Conservation (phyloP, 352 stramenopile species). For the Pythium phragmitis region DNA sequence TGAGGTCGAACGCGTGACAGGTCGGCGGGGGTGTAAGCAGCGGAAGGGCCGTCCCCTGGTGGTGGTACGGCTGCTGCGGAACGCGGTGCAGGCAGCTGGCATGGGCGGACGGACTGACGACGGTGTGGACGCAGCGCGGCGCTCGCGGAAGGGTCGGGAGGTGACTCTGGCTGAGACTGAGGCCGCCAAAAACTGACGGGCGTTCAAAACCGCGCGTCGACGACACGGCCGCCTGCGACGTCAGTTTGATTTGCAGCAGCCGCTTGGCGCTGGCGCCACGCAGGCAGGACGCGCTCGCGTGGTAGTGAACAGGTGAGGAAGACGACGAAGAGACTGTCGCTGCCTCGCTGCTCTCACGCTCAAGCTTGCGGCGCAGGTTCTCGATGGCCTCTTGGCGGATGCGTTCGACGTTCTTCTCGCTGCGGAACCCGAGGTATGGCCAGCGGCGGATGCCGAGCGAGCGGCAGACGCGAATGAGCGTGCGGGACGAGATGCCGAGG, state of each 20-base stretch:
- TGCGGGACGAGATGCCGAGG: conserved; percentile 74
- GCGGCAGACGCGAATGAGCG: conserved; percentile 73
- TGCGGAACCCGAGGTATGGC: conserved; percentile 79
- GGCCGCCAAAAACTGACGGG: conserved; percentile 1
- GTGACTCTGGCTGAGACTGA: too few species aligned
- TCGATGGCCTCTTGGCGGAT: conserved; percentile 77
- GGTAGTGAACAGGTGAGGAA: neutral
- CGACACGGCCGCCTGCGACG: conserved; percentile 11
- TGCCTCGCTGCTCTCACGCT: conserved; percentile 39
- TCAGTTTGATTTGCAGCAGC: conserved; percentile 62
- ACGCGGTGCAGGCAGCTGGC: neutral
- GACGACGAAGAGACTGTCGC: neutral
- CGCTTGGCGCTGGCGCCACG: conserved; percentile 73
- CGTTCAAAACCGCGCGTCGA: neutral
- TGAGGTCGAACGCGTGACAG: conserved; percentile 49
- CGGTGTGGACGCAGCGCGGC: too few species aligned
- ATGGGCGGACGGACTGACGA: too few species aligned
- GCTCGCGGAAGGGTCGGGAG: too few species aligned
- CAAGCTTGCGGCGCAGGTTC: conserved; percentile 70
- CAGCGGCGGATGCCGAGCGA: conserved; percentile 75
- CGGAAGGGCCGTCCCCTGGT: neutral
- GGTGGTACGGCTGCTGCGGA: conserved; percentile 25
- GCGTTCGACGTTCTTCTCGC: conserved; percentile 77
- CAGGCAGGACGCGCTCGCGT: conserved; percentile 45
- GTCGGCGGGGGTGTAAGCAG: conserved; percentile 45